Evolutionary conservation across 345 rosid genomes (phyloP).

Genomic region (Hypericum perforatum): DNA sequence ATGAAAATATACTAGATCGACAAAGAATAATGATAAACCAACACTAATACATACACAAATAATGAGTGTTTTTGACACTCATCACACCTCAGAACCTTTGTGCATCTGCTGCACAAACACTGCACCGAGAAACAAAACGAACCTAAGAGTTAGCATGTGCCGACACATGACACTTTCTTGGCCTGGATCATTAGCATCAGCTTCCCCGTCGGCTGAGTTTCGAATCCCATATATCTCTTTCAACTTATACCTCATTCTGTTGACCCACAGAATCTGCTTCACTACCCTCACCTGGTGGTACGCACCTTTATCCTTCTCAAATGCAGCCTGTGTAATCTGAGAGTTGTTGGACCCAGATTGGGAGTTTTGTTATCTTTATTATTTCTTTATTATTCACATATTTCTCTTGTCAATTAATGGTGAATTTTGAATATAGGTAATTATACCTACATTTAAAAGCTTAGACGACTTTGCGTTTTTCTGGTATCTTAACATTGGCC

Average conservation of each 20-base stretch:
- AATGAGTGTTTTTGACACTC: too few species aligned
- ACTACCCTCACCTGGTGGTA: slow-evolving; percentile 31
- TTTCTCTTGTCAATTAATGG: too few species aligned
- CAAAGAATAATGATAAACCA: too few species aligned
- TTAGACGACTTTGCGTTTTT: too few species aligned
- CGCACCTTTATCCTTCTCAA: slow-evolving; percentile 19
- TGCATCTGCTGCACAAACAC: slow-evolving; percentile 98
- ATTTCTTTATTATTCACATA: too few species aligned
- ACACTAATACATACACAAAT: too few species aligned
- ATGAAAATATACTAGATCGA: too few species aligned
- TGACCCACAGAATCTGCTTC: slow-evolving; percentile 33
- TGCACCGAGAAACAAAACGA: slow-evolving; percentile 17
- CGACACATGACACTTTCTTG: slow-evolving; percentile 41
- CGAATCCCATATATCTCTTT: slow-evolving; percentile 36
- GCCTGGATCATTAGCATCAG: slow-evolving; percentile 25
- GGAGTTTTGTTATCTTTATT: too few species aligned
- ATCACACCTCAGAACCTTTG: slow-evolving; percentile 85
- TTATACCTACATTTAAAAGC: too few species aligned
- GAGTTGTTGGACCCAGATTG: slow-evolving; percentile 18
- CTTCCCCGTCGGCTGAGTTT: slow-evolving; percentile 14
- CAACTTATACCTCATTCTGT: slow-evolving; percentile 31
- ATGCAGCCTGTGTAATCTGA: slow-evolving; percentile 32
- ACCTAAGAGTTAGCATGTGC: slow-evolving; percentile 19
- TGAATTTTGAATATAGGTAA: too few species aligned
- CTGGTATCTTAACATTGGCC: too few species aligned